Evolutionary conservation across 1,284 basidiomycete genomes (phyloP).

Genomic region (Caloboletus firmus): DNA sequence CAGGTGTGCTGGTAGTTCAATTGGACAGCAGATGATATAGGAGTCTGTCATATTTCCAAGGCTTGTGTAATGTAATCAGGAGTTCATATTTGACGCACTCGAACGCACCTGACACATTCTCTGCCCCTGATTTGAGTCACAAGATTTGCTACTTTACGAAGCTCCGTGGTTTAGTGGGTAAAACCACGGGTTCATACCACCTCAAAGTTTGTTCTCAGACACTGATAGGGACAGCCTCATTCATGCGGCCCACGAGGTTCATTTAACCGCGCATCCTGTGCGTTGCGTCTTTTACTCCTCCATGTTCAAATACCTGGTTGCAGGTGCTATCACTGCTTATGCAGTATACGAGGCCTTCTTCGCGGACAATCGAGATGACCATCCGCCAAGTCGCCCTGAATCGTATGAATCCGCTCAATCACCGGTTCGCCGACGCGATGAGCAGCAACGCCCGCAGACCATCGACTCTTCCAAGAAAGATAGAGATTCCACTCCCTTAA

Average conservation of each 20-base stretch:
- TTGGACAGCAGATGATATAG: constrained; percentile 36
- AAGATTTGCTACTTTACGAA: not conserved
- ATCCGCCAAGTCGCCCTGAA: not conserved
- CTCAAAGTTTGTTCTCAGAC: too few species aligned
- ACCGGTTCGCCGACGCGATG: constrained; percentile 6
- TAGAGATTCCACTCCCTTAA: not conserved
- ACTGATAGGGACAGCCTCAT: not conserved
- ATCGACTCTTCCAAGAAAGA: not conserved
- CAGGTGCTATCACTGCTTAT: constrained; percentile 7
- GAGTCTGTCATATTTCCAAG: not conserved
- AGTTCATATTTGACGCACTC: not conserved
- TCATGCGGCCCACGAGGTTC: not conserved
- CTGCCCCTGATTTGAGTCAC: not conserved
- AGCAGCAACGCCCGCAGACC: not conserved
- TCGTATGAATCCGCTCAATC: not conserved
- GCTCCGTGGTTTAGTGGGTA: not conserved
- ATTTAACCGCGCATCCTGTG: constrained; percentile 2
- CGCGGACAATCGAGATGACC: constrained; percentile 11
- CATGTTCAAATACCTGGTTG: constrained; percentile 20
- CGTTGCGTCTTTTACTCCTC: not conserved
- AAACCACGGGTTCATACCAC: too few species aligned
- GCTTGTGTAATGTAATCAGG: not conserved
- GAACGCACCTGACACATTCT: not conserved
- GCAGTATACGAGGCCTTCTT: constrained; percentile 9
- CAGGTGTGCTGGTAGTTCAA: constrained; percentile 83